Base-by-base conservation (phyloP, 768 basidiomycete species). In the Boletus eberwhitei region DNA sequence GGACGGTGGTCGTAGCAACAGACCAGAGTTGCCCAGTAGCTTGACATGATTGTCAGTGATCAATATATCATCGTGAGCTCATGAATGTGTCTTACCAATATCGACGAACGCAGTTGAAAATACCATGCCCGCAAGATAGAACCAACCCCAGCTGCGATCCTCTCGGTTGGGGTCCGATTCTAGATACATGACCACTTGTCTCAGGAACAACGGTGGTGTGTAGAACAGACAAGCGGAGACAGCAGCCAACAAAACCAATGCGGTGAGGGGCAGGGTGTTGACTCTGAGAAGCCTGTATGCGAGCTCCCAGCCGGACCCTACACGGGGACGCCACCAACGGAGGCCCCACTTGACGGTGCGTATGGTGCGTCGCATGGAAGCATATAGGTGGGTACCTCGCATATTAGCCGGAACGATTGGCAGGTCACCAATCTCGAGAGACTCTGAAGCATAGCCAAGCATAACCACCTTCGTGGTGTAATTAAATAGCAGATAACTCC, bases 381-480 rank as follows among this genome's bases (percentile, higher is more conserved):
- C 59, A 60, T 84, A 92, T 52, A 88, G 80, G 61, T 70, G 68
- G 5, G 84, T 77, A 0, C 80, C 76, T 31, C 93, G 88, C 83
- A 93, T 86, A 61, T 80, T 69, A 1, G 77, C 82, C 1, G 88
- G 82, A 9, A 94, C 80, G 50, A 95, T 84, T 6, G 93, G 94
- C 31, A 97, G 75, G 66, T 97, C 93, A 55, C 85, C 91, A 21
- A 93, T 90, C 60, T 96, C 90, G 43, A 96, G 79, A 54, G 81
- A 86, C 52, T 81, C 78, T 2, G 87, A 77, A 2, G 76, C 77
- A 70, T 91, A 84, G 3, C 92, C 93, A 39, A 93, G 83, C 81
- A 85, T 84, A 52, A 95, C 83, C 14, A 97, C 90, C 56, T 87
- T 85, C 1, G 92, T 94, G 36, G 88, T 91, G 68, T 93, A 94